Percentiles rank a stretch among this genome's conserved stretches.
phyloP scores from a whole-genome alignment of 1,284 basidiomycete species.

The Ustilago nuda region DNA sequence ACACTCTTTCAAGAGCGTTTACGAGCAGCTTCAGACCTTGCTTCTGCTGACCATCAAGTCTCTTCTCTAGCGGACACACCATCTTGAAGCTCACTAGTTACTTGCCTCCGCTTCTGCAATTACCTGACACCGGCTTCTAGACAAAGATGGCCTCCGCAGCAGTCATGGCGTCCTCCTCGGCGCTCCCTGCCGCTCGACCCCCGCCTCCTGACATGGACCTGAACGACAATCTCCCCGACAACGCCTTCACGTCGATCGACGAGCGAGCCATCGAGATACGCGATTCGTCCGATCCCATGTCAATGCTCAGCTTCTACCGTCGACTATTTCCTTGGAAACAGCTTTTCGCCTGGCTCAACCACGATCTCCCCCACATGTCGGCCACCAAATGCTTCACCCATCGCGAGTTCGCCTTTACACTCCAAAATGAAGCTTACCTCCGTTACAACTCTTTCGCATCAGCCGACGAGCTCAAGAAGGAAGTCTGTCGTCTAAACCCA shows the following conservation, averaged over 20 bases:
- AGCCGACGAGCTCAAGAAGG: conserved; percentile 90
- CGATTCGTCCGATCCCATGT: conserved; percentile 74
- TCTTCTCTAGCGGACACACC: neutral
- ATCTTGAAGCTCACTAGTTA: neutral
- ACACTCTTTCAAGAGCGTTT: conserved; percentile 1
- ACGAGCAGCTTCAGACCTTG: neutral
- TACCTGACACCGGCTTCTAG: neutral
- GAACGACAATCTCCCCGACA: conserved; percentile 53
- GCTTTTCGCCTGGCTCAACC: conserved; percentile 94
- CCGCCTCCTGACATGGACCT: conserved; percentile 59
- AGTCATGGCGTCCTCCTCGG: conserved; percentile 36
- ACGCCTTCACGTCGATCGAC: conserved; percentile 55
- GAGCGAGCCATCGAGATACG: conserved; percentile 64
- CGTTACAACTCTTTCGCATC: conserved; percentile 90
- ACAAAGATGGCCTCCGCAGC: conserved; percentile 52
- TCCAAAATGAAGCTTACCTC: conserved; percentile 89
- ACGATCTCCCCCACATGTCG: conserved; percentile 78
- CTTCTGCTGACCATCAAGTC: neutral
- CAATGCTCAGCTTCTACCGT: conserved; percentile 90
- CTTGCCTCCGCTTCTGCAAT: neutral
- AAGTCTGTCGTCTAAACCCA: conserved; percentile 71
- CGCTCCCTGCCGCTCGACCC: conserved; percentile 48
- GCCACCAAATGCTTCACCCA: conserved; percentile 73
- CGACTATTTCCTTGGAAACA: conserved; percentile 94
- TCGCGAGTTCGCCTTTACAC: conserved; percentile 96